These are phyloP conservation scores for Hyphopichia fennica DNA, from an alignment of 1,139 yeast species.

Conservation along the genomic window DNA sequence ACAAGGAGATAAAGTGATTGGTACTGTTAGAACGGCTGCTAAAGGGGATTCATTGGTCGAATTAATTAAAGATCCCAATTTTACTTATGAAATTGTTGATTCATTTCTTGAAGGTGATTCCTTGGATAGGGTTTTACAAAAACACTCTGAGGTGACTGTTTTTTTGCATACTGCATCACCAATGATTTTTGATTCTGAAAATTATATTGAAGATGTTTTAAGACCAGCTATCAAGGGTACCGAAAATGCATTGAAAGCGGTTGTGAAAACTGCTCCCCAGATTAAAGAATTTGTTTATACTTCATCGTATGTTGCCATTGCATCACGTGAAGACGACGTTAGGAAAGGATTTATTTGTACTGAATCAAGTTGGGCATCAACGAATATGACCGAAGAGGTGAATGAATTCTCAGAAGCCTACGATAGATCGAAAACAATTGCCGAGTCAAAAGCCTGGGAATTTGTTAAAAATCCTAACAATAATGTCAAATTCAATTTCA, in stretches of 20 bases:
- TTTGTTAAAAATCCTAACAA: constrained; percentile 18
- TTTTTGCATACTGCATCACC: constrained; percentile 23
- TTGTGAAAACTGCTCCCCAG: constrained; percentile 25
- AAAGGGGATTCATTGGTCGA: constrained; percentile 20
- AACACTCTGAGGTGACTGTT: constrained; percentile 15
- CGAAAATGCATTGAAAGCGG: constrained; percentile 25
- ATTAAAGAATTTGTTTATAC: constrained; percentile 26
- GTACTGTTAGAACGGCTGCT: constrained; percentile 21
- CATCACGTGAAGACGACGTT: constrained; percentile 12
- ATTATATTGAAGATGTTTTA: constrained; percentile 19
- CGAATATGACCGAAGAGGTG: constrained; percentile 3
- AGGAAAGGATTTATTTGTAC: constrained; percentile 14
- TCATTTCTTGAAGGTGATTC: constrained; percentile 15
- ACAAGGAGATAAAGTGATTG: constrained; percentile 20
- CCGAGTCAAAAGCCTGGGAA: constrained; percentile 44
- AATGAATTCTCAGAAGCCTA: constrained; percentile 24
- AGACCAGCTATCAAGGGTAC: constrained; percentile 26
- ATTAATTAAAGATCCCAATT: constrained; percentile 11
- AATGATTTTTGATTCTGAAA: constrained; percentile 14
- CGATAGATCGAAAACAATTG: constrained; percentile 32
- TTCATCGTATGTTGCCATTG: constrained; percentile 25
- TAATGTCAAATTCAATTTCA: constrained; percentile 9
- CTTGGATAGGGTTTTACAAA: constrained; percentile 18
- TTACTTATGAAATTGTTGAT: constrained; percentile 18
- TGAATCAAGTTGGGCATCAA: constrained; percentile 18